Conservation (phyloP, 257 asterid genomes). For the Mitragyna speciosa region DNA sequence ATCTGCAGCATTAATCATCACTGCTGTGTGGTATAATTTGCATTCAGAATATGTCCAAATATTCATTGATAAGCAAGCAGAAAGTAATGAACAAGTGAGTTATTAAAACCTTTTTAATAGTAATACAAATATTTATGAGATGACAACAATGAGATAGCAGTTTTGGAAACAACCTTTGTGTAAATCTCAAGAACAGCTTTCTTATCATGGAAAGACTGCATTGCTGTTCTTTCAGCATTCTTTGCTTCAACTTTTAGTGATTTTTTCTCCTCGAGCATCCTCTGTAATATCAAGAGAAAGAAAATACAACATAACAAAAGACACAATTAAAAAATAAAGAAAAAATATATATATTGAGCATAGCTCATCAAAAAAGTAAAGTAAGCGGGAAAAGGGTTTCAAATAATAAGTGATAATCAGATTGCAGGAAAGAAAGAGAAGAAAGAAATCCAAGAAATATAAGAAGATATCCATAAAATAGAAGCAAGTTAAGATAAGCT, state of each 20-base stretch:
- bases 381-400: background rate
- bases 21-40: background rate
- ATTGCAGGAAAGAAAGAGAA: background rate
- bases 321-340: background rate
- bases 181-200: slow-evolving; percentile 64
- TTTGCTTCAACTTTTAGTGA: slow-evolving; percentile 52
- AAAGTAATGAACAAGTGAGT: background rate
- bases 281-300: slow-evolving; percentile 38
- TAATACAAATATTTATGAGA: background rate
- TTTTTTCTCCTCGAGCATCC: slow-evolving; percentile 72
- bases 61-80: background rate
- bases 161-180: slow-evolving; percentile 51
- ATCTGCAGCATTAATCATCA: background rate
- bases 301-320: slow-evolving; percentile 5
- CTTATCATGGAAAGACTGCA: slow-evolving; percentile 70
- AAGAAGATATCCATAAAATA: too few relatives aligned
- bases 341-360: background rate
- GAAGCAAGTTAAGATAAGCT: too few relatives aligned
- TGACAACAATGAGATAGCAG: background rate
- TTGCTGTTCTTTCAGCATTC: slow-evolving; percentile 73
- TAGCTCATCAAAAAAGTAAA: background rate
- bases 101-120: background rate
- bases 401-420: background rate
- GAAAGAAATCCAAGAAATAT: too few relatives aligned
- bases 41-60: background rate